These are phyloP conservation scores for Pichia nakasei DNA, from an alignment of 805 yeast species.

Conservation along the genomic window DNA sequence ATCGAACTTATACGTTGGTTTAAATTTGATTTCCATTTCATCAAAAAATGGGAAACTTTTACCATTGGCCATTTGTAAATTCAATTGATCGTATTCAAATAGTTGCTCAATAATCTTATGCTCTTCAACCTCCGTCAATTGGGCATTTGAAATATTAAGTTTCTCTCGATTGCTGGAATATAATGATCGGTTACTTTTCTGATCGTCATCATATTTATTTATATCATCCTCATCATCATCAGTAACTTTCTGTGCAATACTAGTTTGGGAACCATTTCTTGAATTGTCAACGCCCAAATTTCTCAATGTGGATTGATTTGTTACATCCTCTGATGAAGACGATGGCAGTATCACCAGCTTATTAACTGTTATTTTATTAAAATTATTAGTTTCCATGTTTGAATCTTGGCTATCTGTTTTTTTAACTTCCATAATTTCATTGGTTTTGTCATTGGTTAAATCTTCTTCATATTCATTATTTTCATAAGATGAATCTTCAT, in stretches of 20 bases:
- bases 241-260: not conserved
- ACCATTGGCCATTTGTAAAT: conserved; percentile 63
- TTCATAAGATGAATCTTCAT: too few relatives aligned
- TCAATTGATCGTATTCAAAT: conserved; percentile 69
- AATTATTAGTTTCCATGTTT: too few relatives aligned
- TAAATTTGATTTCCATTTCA: conserved; percentile 71
- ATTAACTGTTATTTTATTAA: too few relatives aligned
- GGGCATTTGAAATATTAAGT: not conserved
- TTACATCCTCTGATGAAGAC: not conserved
- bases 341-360: not conserved
- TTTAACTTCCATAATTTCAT: too few relatives aligned
- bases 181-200: not conserved
- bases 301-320: not conserved
- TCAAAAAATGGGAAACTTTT: conserved; percentile 74
- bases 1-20: conserved; percentile 93
- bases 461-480: not conserved
- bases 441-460: too few relatives aligned
- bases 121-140: conserved; percentile 10
- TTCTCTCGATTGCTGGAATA: conserved; percentile 2
- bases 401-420: too few relatives aligned
- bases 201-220: not conserved
- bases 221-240: not conserved
- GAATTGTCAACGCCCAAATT: too few relatives aligned
- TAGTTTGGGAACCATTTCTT: not conserved
- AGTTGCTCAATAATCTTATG: conserved; percentile 25